Evolutionary conservation across 352 stramenopile species (phyloP).

Genomic region (Plasmopara halstedii): DNA sequence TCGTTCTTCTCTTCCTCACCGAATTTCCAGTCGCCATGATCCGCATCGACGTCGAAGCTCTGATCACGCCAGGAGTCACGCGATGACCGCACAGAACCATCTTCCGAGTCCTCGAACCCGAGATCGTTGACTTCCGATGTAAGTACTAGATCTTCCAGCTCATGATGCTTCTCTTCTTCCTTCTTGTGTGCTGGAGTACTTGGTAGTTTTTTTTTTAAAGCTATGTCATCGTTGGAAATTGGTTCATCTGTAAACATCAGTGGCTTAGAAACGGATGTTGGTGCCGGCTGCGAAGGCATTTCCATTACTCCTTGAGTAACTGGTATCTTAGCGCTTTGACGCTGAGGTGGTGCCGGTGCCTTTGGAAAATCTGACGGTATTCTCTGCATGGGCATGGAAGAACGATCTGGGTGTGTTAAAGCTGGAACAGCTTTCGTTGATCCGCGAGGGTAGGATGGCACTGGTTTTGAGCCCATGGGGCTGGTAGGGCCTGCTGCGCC

Average conservation of each 20-base stretch:
- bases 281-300: conserved; percentile 5
- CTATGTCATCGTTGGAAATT: conserved; percentile 1
- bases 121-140: conserved; percentile 39
- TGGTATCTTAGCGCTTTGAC: conserved; percentile 28
- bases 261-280: conserved; percentile 5
- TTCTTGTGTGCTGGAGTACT: conserved; percentile 4
- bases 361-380: conserved; percentile 23
- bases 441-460: conserved; percentile 21
- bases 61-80: conserved; percentile 28
- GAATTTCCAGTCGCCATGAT: conserved; percentile 14
- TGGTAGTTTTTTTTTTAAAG: not conserved
- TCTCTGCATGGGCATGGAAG: conserved; percentile 31
- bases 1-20: conserved; percentile 28
- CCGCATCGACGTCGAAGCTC: conserved; percentile 29
- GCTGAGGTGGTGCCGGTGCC: conserved; percentile 16
- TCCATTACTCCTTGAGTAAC: conserved; percentile 11
- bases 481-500: conserved; percentile 39
- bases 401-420: conserved; percentile 16
- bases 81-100: conserved; percentile 21
- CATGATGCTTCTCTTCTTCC: conserved; percentile 16
- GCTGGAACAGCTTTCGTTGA: conserved; percentile 15
- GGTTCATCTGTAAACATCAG: conserved; percentile 15
- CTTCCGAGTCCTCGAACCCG: conserved; percentile 38
- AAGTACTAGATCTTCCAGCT: conserved; percentile 34
- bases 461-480: conserved; percentile 42